Percentiles rank a stretch among this genome's conserved stretches.
These are phyloP conservation scores for Rostrohypoxylon terebratum DNA, from an alignment of 495 filamentous ascomycete species.

Conservation along the genomic window DNA sequence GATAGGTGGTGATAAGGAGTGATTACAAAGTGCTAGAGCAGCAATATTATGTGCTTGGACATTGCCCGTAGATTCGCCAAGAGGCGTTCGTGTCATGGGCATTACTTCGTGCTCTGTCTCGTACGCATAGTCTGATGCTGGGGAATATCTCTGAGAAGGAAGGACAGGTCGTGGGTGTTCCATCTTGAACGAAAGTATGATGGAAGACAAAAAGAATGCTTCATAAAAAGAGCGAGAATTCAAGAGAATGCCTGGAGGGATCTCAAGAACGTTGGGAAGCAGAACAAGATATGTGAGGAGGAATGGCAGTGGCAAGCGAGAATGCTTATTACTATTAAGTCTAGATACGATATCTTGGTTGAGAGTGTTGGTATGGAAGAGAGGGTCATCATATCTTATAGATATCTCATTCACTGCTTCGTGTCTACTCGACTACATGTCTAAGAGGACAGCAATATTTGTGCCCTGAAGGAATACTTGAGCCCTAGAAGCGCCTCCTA, in stretches of 20 bases:
- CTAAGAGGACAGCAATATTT: constrained; percentile 36
- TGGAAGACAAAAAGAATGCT: constrained; percentile 50
- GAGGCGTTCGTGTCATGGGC: constrained; percentile 55
- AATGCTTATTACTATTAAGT: constrained; percentile 48
- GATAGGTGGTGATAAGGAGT: constrained; percentile 52
- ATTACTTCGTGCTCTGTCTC: constrained; percentile 48
- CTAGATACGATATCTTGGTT: constrained; percentile 36
- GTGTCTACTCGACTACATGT: constrained; percentile 21
- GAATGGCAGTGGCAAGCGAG: constrained; percentile 52
- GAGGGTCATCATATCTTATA: constrained; percentile 52
- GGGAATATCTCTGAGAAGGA: constrained; percentile 50
- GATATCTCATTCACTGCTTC: constrained; percentile 28
- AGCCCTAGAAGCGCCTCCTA: constrained; percentile 41
- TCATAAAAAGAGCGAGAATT: constrained; percentile 49
- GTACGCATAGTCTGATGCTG: constrained; percentile 49
- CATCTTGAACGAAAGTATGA: constrained; percentile 40
- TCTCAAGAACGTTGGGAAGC: constrained; percentile 51
- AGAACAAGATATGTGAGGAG: constrained; percentile 52
- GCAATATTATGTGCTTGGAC: constrained; percentile 57
- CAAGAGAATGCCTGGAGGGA: constrained; percentile 45
- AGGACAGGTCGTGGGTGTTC: constrained; percentile 50
- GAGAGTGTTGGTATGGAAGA: constrained; percentile 48
- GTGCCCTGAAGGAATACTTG: constrained; percentile 29
- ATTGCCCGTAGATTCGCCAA: constrained; percentile 64
- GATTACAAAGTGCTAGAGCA: constrained; percentile 53